Percentiles rank a stretch among this genome's conserved stretches.
Evolutionary conservation across 169 alveolate species (phyloP).

Genomic region (Cryptosporidium baileyi): DNA sequence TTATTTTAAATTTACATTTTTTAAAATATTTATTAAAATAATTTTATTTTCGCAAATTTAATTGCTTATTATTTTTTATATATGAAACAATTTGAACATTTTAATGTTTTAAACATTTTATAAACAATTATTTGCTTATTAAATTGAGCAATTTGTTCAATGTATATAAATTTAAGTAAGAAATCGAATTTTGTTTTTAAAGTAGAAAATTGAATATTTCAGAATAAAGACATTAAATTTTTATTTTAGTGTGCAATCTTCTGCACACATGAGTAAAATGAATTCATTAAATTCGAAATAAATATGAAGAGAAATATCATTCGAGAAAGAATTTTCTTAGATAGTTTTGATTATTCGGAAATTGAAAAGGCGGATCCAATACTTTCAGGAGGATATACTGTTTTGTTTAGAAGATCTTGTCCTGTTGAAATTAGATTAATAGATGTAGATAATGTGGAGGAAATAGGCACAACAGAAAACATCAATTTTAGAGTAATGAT

Average conservation of each 20-base stretch:
- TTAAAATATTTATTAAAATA: background rate
- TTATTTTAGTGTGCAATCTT: too few relatives aligned
- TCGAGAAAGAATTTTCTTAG: constrained; percentile 5
- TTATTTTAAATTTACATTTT: background rate
- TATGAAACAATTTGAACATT: too few relatives aligned
- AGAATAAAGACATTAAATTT: too few relatives aligned
- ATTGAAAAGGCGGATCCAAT: constrained; percentile 51
- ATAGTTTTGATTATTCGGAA: constrained; percentile 29
- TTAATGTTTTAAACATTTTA: too few relatives aligned
- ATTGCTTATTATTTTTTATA: too few relatives aligned
- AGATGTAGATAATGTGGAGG: constrained; percentile 45
- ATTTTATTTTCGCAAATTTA: background rate
- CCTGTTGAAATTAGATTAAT: constrained; percentile 40
- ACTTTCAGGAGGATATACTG: constrained; percentile 14
- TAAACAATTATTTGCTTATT: too few relatives aligned
- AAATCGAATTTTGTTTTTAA: too few relatives aligned
- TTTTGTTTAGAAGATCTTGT: constrained; percentile 39
- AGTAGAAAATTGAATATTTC: too few relatives aligned
- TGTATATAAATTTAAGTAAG: too few relatives aligned
- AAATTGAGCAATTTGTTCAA: too few relatives aligned
- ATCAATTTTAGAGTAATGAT: constrained; percentile 57
- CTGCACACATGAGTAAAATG: too few relatives aligned
- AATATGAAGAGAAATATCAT: background rate
- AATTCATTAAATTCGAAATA: background rate
- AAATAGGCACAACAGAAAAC: constrained; percentile 52